Conservation (phyloP, 116 monocot species). For the Zostera marina region DNA sequence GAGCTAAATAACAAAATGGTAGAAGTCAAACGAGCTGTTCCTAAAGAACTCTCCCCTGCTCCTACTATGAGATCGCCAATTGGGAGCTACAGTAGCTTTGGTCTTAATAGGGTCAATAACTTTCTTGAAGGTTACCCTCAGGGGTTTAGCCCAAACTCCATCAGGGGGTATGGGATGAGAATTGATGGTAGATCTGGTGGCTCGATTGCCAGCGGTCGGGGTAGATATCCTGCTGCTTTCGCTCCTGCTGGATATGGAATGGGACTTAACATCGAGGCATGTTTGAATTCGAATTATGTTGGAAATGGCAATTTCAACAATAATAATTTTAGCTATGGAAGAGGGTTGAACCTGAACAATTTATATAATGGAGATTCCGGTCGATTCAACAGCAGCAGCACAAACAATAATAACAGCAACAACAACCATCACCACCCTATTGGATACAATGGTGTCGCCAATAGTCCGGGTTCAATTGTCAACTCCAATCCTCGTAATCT, state of each 20-base stretch:
- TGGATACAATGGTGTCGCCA: constrained; percentile 27
- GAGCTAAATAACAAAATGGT: constrained; percentile 48
- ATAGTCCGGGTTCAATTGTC: constrained; percentile 27
- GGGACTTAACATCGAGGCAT: constrained; percentile 51
- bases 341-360: constrained; percentile 19
- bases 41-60: constrained; percentile 46
- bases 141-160: constrained; percentile 29
- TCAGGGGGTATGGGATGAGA: constrained; percentile 55
- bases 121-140: constrained; percentile 47
- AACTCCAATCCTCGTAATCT: constrained; percentile 37
- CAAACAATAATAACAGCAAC: too few relatives aligned
- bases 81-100: constrained; percentile 19
- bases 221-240: constrained; percentile 35
- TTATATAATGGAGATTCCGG: constrained; percentile 41
- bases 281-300: constrained; percentile 24
- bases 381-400: constrained; percentile 19
- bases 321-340: constrained; percentile 28
- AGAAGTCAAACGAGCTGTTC: constrained; percentile 52
- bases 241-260: constrained; percentile 44
- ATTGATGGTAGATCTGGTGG: constrained; percentile 53
- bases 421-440: constrained; percentile 4
- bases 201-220: constrained; percentile 25
- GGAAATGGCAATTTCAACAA: constrained; percentile 24
- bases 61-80: constrained; percentile 41
- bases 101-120: constrained; percentile 30